A percentile compares a stretch with the other conserved stretches of the same genome.
These are phyloP conservation scores for Microstroma glucosiphilum DNA, from an alignment of 1,284 basidiomycete genomes.

Conservation along the genomic window DNA sequence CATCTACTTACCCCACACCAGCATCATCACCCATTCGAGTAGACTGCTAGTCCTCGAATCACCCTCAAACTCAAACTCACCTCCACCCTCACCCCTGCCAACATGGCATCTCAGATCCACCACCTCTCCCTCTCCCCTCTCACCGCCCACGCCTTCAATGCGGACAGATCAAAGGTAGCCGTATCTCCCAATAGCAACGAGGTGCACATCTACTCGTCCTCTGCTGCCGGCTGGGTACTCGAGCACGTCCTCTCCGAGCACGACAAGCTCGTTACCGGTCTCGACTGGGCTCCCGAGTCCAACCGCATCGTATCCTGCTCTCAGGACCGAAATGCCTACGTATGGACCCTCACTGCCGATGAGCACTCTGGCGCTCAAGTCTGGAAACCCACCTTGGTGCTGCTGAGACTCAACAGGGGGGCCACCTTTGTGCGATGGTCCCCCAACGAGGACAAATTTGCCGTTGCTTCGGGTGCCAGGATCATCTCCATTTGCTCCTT, in stretches of 20 bases:
- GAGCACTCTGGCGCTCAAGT: slow-evolving; percentile 59
- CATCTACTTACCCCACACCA: too few relatives aligned
- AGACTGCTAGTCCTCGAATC: too few relatives aligned
- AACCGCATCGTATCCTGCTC: slow-evolving; percentile 97
- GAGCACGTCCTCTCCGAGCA: slow-evolving; percentile 84
- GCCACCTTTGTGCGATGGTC: slow-evolving; percentile 95
- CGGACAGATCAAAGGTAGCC: slow-evolving; percentile 80
- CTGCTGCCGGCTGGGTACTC: slow-evolving; percentile 59
- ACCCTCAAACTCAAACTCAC: too few relatives aligned
- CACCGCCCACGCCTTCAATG: slow-evolving; percentile 86
- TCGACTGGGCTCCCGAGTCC: slow-evolving; percentile 94
- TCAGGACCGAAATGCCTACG: slow-evolving; percentile 97
- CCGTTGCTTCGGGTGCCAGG: slow-evolving; percentile 89
- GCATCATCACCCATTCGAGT: too few relatives aligned
- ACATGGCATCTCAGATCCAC: slow-evolving; percentile 41
- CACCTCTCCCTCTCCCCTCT: slow-evolving; percentile 75
- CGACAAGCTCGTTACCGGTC: slow-evolving; percentile 95
- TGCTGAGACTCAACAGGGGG: slow-evolving; percentile 88
- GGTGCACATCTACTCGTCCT: slow-evolving; percentile 65
- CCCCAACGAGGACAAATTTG: slow-evolving; percentile 97
- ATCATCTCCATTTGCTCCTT: slow-evolving; percentile 49
- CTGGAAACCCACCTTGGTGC: slow-evolving; percentile 97
- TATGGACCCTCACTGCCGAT: slow-evolving; percentile 80
- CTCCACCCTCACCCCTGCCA: not conserved
- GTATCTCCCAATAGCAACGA: slow-evolving; percentile 86